Conservation (phyloP, 306 rosid species). For the Trichosanthes cucumerina region DNA sequence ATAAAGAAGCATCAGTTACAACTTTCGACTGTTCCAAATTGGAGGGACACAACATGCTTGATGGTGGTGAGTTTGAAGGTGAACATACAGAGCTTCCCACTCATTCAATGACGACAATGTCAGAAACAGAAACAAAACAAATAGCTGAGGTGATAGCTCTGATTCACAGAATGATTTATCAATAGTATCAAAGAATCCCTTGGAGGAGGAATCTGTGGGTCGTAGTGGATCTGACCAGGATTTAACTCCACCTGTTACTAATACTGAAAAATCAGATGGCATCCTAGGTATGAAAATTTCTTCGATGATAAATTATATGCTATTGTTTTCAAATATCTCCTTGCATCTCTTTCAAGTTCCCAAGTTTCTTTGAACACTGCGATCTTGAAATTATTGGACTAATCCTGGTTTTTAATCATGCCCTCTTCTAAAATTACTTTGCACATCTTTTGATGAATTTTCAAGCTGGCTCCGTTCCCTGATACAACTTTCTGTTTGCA, state of each 20-base stretch:
- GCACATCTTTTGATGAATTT: not conserved
- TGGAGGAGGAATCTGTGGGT: slow-evolving; percentile 35
- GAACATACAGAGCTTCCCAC: slow-evolving; percentile 23
- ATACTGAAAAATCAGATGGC: slow-evolving; percentile 32
- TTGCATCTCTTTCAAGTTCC: not conserved
- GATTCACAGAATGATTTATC: slow-evolving; percentile 30
- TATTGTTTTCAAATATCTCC: not conserved
- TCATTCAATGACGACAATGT: slow-evolving; percentile 27
- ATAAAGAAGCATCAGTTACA: slow-evolving; percentile 26
- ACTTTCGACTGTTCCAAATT: slow-evolving; percentile 26
- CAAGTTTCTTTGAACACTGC: not conserved
- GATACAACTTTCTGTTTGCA: slow-evolving; percentile 21
- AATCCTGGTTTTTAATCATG: not conserved
- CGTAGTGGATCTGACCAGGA: slow-evolving; percentile 27
- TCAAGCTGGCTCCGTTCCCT: not conserved
- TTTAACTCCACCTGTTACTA: slow-evolving; percentile 28
- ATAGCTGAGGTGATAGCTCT: slow-evolving; percentile 9
- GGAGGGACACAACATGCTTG: slow-evolving; percentile 28
- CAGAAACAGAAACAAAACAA: slow-evolving; percentile 36
- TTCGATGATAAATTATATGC: not conserved
- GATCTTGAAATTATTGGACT: not conserved
- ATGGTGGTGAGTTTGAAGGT: slow-evolving; percentile 17
- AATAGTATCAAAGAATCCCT: slow-evolving; percentile 23
- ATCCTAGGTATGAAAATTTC: slow-evolving; percentile 40
- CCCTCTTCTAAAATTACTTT: not conserved